Evolutionary conservation across 2,329 filamentous ascomycete genomes (phyloP).

Genomic region (Beauveria asiatica): DNA sequence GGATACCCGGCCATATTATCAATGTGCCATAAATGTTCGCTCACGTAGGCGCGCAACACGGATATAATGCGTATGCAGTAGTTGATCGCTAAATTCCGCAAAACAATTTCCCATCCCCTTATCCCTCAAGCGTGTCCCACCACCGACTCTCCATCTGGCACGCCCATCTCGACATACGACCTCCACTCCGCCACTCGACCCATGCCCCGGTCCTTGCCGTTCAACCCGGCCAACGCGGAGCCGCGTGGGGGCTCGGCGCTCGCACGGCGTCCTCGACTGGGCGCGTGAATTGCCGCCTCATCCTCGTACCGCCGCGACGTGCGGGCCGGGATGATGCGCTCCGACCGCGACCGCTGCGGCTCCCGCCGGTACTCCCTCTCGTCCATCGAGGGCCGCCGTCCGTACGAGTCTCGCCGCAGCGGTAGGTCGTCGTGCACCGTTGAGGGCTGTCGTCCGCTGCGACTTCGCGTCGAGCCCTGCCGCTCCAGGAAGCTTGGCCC

Average conservation of each 20-base stretch:
- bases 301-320: constrained; percentile 21
- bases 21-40: not conserved
- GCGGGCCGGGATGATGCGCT: constrained; percentile 4
- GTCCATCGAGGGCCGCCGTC: not conserved
- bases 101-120: not conserved
- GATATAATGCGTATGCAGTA: not conserved
- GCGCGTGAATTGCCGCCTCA: constrained; percentile 22
- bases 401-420: not conserved
- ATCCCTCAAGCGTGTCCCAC: constrained; percentile 9
- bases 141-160: constrained; percentile 25
- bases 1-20: not conserved
- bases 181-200: constrained; percentile 42
- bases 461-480: constrained; percentile 37
- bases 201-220: constrained; percentile 35
- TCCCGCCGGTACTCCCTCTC: not conserved
- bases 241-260: constrained; percentile 24
- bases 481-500: constrained; percentile 38
- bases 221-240: constrained; percentile 40
- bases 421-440: not conserved
- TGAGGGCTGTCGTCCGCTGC: constrained; percentile 3
- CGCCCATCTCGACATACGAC: constrained; percentile 36
- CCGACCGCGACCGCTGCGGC: constrained; percentile 4
- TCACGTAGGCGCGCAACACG: not conserved
- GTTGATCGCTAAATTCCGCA: not conserved
- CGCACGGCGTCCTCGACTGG: constrained; percentile 20